phyloP scores from a whole-genome alignment of 805 yeast genomes.

The Cyberlindnera mississippiensis region DNA sequence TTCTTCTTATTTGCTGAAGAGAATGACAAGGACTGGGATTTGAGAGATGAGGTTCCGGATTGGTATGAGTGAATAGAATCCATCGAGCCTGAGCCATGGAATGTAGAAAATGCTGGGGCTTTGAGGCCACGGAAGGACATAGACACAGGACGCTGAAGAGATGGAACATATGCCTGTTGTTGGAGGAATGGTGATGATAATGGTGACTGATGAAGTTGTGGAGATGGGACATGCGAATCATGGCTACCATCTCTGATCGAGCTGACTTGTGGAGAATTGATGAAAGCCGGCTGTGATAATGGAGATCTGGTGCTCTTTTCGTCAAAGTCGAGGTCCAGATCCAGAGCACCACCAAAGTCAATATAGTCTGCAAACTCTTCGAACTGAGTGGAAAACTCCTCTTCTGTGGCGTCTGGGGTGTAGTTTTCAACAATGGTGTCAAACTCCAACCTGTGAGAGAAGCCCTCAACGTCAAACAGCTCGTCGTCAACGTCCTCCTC shows the following conservation, averaged over 20 bases:
- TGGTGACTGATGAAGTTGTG: constrained; percentile 13
- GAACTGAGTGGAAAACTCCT: constrained; percentile 34
- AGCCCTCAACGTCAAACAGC: constrained; percentile 26
- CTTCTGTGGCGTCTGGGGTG: constrained; percentile 6
- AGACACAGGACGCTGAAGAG: constrained; percentile 33
- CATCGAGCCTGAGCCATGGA: constrained; percentile 20
- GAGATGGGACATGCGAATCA: constrained; percentile 6
- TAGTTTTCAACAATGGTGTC: constrained; percentile 12
- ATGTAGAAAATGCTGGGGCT: constrained; percentile 52
- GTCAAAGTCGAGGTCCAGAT: constrained; percentile 31
- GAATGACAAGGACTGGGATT: constrained; percentile 14
- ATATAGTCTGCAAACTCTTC: constrained; percentile 44
- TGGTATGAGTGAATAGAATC: constrained; percentile 7
- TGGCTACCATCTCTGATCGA: neutral
- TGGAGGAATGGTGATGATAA: constrained; percentile 24
- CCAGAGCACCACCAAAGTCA: constrained; percentile 41
- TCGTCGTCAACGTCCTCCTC: constrained; percentile 23
- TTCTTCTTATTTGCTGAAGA: neutral
- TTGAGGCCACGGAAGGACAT: constrained; percentile 59
- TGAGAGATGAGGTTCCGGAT: neutral
- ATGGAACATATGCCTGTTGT: constrained; percentile 17
- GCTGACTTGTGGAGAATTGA: constrained; percentile 6
- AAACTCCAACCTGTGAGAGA: constrained; percentile 22
- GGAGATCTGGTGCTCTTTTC: constrained; percentile 9
- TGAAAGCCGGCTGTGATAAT: constrained; percentile 18